Conservation (phyloP, 371 early-diverging fungal species). For the Rozella allomycis region DNA sequence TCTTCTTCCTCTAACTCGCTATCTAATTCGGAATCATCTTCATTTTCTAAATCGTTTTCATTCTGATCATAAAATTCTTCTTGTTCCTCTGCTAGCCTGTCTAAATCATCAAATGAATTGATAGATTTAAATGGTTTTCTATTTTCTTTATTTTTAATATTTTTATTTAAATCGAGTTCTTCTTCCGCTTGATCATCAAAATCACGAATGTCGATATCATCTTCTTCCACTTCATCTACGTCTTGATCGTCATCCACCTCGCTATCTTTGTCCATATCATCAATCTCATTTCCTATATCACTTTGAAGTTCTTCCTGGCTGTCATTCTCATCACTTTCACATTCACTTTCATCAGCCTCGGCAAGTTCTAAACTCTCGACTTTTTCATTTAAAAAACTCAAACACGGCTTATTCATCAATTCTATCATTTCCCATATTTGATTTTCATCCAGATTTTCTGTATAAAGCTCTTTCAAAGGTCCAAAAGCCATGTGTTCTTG, state of each 20-base stretch:
- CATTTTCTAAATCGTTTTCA: constrained; percentile 7
- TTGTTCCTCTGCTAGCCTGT: constrained; percentile 6
- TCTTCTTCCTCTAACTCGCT: constrained; percentile 3
- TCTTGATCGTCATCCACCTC: constrained; percentile 5
- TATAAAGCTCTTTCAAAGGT: constrained; percentile 33
- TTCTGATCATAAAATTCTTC: constrained; percentile 3
- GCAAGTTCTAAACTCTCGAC: constrained; percentile 24
- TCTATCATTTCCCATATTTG: constrained; percentile 86
- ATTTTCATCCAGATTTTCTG: constrained; percentile 55
- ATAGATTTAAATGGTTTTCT: too few species aligned
- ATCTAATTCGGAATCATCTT: constrained; percentile 3
- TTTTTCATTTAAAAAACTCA: constrained; percentile 31
- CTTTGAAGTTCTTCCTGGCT: too few species aligned
- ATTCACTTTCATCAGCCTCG: constrained; percentile 23
- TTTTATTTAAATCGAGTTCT: constrained; percentile 14
- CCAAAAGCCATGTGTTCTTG: too few species aligned
- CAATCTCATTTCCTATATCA: too few species aligned
- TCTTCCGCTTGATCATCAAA: constrained; percentile 12
- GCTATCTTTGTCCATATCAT: too few species aligned
- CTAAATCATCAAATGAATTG: constrained; percentile 10
- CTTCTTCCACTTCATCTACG: constrained; percentile 14
- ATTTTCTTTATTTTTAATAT: constrained; percentile 5
- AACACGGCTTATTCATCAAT: constrained; percentile 53
- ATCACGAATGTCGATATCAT: constrained; percentile 13
- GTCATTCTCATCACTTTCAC: constrained; percentile 10